phyloP scores from a whole-genome alignment of 345 rosid species.

The Lepidium sativum region DNA sequence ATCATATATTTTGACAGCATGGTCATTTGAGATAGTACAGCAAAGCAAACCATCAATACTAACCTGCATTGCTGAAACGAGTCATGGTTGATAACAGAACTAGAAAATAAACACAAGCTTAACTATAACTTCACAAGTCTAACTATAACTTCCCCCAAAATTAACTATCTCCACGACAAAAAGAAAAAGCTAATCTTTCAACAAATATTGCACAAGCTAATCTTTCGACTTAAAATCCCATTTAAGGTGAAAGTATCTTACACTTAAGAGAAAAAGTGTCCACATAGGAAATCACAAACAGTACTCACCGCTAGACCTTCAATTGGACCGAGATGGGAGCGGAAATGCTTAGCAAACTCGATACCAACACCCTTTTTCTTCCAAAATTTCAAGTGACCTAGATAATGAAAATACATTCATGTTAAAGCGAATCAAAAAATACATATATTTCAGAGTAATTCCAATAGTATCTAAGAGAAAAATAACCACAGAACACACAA shows the following conservation, averaged over 20 bases:
- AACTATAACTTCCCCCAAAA: background rate
- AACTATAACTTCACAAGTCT: background rate
- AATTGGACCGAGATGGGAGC: conserved; percentile 90
- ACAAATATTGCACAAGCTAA: too few species aligned
- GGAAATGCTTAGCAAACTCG: conserved; percentile 97
- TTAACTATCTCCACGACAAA: background rate
- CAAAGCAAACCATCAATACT: conserved; percentile 90
- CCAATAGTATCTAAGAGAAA: background rate
- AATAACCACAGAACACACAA: too few species aligned
- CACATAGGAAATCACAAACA: background rate
- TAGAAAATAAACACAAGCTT: conserved; percentile 6
- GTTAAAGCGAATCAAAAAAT: background rate
- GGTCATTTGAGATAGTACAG: conserved; percentile 81
- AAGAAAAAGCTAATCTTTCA: background rate
- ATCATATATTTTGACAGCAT: conserved; percentile 84
- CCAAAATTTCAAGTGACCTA: conserved; percentile 98
- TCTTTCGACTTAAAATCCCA: background rate
- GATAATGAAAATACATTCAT: background rate
- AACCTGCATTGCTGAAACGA: conserved; percentile 77
- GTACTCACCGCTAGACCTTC: conserved; percentile 85
- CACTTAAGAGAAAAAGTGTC: background rate
- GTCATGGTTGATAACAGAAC: conserved; percentile 46
- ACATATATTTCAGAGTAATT: background rate
- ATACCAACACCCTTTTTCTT: conserved; percentile 79
- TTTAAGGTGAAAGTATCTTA: background rate